Evolutionary conservation across 2,329 filamentous ascomycete species (phyloP), one percentile per base, ranked within the genome.

Genomic region (Colletotrichum magnum): DNA sequence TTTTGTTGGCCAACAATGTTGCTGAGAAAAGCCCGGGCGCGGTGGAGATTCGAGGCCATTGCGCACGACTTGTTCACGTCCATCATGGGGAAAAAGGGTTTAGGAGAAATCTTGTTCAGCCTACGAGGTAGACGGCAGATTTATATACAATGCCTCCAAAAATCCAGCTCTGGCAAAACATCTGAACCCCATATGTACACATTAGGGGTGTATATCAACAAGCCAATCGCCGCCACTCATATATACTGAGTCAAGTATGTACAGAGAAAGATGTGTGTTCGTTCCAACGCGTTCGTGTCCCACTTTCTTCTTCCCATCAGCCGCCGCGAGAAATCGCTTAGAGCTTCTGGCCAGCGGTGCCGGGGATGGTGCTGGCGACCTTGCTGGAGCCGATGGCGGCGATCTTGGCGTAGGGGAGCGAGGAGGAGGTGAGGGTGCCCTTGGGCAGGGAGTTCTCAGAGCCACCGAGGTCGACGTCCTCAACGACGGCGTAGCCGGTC

Each of bases 351-450:
- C 80, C 79, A 28, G 79, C 80, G 10, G 65, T 76, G 43, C 73
- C 73, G 2, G 74, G 73, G 28, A 87, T 79, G n/a, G 79, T 77
- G 48, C 72, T 76, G 74, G 82, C 79, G 16, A 87, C 82, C 21
- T 77, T 81, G 7, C 67, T 75, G 1, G 83, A 83, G 1, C 84
- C 85, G 32, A 88, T 75, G 3, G 68, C 56, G 4, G 63, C 43
- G 9, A 84, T 75, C n/a, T 76, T 80, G 28, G 28, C 28, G 77
- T 89, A 88, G 28, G 75, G 74, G 75, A 89, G 89, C 0, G 83
- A 84, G 13, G 88, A 79, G 9, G 78, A 79, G 41, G 77, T 85
- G 16, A 87, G 77, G 4, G 83, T 85, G 26, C 85, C 84, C 52
- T 76, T 74, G 2, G 82, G 81, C 1, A 86, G 87, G 26, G 81